Conservation (phyloP, 495 filamentous ascomycete species). For the Chaetomium fimeti region DNA sequence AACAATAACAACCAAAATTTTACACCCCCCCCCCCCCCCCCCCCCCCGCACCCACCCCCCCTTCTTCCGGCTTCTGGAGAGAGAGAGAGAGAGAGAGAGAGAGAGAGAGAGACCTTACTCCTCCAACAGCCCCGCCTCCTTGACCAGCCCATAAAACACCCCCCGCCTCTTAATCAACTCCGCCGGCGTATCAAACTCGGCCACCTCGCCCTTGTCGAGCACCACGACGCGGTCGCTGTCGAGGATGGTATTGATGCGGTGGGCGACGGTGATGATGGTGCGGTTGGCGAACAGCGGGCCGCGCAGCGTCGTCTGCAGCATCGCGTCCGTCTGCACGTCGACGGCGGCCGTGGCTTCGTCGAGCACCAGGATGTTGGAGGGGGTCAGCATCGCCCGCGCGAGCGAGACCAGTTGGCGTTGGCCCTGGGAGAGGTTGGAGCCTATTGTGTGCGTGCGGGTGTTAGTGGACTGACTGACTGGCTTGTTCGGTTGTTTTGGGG, state of each 20-base stretch:
- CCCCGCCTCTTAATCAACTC: constrained; percentile 46
- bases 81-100: background rate
- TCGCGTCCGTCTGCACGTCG: constrained; percentile 88
- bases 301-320: constrained; percentile 68
- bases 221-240: constrained; percentile 91
- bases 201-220: constrained; percentile 60
- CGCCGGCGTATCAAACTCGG: constrained; percentile 49
- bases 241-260: constrained; percentile 95
- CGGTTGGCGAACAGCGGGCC: constrained; percentile 73
- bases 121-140: constrained; percentile 47
- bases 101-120: constrained; percentile 1
- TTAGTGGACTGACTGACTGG: too few species aligned
- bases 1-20: too few species aligned
- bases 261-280: constrained; percentile 97
- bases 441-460: constrained; percentile 26
- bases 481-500: background rate
- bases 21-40: background rate
- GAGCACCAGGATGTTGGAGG: constrained; percentile 93
- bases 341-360: constrained; percentile 98
- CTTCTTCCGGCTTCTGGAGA: too few species aligned
- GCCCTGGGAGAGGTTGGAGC: constrained; percentile 80
- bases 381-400: constrained; percentile 88
- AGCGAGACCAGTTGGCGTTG: constrained; percentile 91
- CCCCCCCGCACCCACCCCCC: background rate
- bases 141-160: constrained; percentile 48